Base-by-base conservation (phyloP, 371 early-diverging fungal species). In the Mortierella sp. region DNA sequence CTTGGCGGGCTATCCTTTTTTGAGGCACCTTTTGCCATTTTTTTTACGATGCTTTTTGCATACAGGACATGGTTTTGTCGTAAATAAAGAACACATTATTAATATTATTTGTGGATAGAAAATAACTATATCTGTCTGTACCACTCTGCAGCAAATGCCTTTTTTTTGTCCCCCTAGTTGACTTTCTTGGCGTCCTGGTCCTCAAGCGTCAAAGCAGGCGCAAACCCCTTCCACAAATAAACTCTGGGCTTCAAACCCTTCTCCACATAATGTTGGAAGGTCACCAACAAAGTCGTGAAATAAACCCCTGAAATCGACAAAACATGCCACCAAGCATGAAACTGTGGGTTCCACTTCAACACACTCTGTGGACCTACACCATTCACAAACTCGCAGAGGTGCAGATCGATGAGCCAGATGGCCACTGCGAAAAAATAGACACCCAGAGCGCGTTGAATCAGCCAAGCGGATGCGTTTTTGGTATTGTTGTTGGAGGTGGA, bases 281-380 rank as follows among this genome's bases (percentile, higher is more conserved):
- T 77, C 48, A 85, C 65, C 76, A 85, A 58, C 57, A 85, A 44
- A 0, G 86, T 82, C 2, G 86, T 63, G 48, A 85, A 85, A 48
- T 85, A 85, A 3, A 85, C 86, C 0, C 86, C 86, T 0, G 74
- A 65, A 24, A 82, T 82, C 14, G 86, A 85, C 21, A 79, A 79
- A 9, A 85, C 86, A 26, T 85, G 86, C 86, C 86, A 85, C 82
- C 81, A 81, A 1, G 86, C 86, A 80, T 84, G 84, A 55, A 84
- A 72, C 54, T 84, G 84, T 38, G 84, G 84, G 79, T 84, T 84
- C 84, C 84, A 84, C 55, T 50, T 76, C 34, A 84, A 71, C 28
- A 84, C 77, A 24, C 81, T 79, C 24, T 81, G 34, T 14, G 81
- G 77, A n/a, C 85, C 74, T n/a, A 84, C 85, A 28, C 85, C 85